These are phyloP conservation scores for Didymella pomorum DNA, from an alignment of 2,329 filamentous ascomycete genomes.

Conservation along the genomic window DNA sequence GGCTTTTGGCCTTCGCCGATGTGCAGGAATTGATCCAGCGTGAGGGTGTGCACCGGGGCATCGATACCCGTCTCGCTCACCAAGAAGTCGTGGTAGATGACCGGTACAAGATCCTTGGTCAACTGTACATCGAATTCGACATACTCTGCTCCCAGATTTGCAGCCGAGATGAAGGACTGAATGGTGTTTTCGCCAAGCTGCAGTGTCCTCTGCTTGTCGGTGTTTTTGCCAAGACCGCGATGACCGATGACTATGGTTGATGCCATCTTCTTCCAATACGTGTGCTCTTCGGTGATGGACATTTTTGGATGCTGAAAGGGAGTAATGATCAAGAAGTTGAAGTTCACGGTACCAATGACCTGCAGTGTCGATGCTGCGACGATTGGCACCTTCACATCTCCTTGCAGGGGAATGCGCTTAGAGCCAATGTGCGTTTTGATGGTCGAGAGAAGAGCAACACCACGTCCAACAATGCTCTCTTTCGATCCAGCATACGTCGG, in stretches of 20 bases:
- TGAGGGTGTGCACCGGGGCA: constrained; percentile 93
- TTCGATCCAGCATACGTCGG: constrained; percentile 88
- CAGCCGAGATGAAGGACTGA: constrained; percentile 93
- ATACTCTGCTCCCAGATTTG: constrained; percentile 83
- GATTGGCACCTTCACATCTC: constrained; percentile 91
- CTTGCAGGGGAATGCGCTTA: constrained; percentile 89
- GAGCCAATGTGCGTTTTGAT: constrained; percentile 83
- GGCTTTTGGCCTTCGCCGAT: constrained; percentile 69
- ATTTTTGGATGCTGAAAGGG: constrained; percentile 95
- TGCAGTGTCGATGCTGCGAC: constrained; percentile 82
- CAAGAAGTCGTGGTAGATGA: constrained; percentile 98
- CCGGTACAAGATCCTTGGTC: constrained; percentile 97
- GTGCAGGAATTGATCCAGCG: constrained; percentile 93
- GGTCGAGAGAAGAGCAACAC: constrained; percentile 84
- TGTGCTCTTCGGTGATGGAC: constrained; percentile 87
- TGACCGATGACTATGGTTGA: constrained; percentile 84
- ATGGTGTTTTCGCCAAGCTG: constrained; percentile 97
- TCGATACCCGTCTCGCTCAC: constrained; percentile 98
- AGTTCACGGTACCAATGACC: constrained; percentile 92
- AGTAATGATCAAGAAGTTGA: constrained; percentile 95
- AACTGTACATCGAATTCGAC: constrained; percentile 89
- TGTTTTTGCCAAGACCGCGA: constrained; percentile 85
- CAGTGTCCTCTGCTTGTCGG: constrained; percentile 80
- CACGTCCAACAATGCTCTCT: constrained; percentile 86
- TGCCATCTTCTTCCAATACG: constrained; percentile 93